phyloP scores from a whole-genome alignment of 257 asterid genomes.

The Oldenlandia corymbosa region DNA sequence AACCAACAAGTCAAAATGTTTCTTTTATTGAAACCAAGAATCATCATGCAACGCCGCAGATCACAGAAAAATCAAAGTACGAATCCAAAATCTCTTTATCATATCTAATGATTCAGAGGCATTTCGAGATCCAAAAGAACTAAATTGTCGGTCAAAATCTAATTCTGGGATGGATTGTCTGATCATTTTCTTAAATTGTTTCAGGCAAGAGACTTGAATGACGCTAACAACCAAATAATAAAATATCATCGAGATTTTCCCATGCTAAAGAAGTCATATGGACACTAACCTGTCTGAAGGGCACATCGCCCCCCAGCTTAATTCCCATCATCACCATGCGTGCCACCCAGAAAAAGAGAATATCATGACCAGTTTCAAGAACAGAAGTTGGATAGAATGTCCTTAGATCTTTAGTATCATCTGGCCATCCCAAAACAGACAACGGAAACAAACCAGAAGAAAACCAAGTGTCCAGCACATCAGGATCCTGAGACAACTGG shows the following conservation, averaged over 20 bases:
- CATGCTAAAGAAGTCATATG: neutral
- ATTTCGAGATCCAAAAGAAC: neutral
- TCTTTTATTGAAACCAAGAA: neutral
- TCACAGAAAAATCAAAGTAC: too few relatives aligned
- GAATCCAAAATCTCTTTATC: neutral
- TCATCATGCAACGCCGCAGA: neutral
- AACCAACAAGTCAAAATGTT: constrained; percentile 9
- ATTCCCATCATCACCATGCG: constrained; percentile 98
- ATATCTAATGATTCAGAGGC: neutral
- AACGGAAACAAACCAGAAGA: constrained; percentile 89
- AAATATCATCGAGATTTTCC: too few relatives aligned
- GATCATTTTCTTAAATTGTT: neutral
- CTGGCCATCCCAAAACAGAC: constrained; percentile 94
- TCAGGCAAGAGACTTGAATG: too few relatives aligned
- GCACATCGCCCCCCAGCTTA: constrained; percentile 91
- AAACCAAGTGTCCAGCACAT: constrained; percentile 97
- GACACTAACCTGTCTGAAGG: constrained; percentile 67
- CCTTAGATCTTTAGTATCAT: constrained; percentile 67
- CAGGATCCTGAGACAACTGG: constrained; percentile 76
- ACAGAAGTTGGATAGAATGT: constrained; percentile 85
- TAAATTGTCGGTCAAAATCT: neutral
- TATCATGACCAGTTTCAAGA: constrained; percentile 94
- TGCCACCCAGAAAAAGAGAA: constrained; percentile 96
- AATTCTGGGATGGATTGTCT: neutral
- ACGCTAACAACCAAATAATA: too few relatives aligned